Base-by-base conservation (phyloP, 108 stramenopile species). In the Seminavis robusta region DNA sequence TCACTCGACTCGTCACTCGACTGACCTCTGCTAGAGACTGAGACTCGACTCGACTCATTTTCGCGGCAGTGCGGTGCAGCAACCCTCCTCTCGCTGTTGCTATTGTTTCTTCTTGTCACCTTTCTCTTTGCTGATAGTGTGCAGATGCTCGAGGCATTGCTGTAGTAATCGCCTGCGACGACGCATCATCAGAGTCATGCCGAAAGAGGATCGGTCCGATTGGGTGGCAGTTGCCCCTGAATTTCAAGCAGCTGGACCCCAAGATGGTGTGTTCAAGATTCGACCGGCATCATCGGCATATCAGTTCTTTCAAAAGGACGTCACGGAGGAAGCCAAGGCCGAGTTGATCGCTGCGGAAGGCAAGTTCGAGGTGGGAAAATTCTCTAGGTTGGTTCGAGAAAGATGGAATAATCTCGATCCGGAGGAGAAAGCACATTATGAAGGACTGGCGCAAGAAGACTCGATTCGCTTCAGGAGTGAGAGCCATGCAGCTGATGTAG, bases 141-240 rank as follows among this genome's bases (percentile, higher is more conserved):
- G n/a, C n/a, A n/a, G n/a, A n/a, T n/a, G n/a, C n/a, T n/a, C n/a
- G n/a, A n/a, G n/a, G n/a, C n/a, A n/a, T n/a, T n/a, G n/a, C n/a
- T n/a, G n/a, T n/a, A n/a, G n/a, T n/a, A n/a, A n/a, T n/a, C n/a
- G n/a, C n/a, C n/a, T n/a, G n/a, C n/a, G n/a, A n/a, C n/a, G n/a
- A n/a, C n/a, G n/a, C n/a, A n/a, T n/a, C 13, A 37, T 13, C 44
- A 50, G 20, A 9, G n/a, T n/a, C n/a, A 83, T 87, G 81, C 74
- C 62, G 37, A 86, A 83, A 52, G 90, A 91, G 71, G 79, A 87
- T 62, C 79, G 86, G 27, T 83, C 82, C 17, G 59, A 58, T 47
- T 92, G 90, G 86, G 90, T 92, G 41, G 90, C 90, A 21, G 90
- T 92, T 33, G 76, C 76, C 19, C 84, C 86, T 25, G 84, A 92